Base-by-base conservation (phyloP, 2,329 filamentous ascomycete genomes). In the Ophiostoma tasmaniense region DNA sequence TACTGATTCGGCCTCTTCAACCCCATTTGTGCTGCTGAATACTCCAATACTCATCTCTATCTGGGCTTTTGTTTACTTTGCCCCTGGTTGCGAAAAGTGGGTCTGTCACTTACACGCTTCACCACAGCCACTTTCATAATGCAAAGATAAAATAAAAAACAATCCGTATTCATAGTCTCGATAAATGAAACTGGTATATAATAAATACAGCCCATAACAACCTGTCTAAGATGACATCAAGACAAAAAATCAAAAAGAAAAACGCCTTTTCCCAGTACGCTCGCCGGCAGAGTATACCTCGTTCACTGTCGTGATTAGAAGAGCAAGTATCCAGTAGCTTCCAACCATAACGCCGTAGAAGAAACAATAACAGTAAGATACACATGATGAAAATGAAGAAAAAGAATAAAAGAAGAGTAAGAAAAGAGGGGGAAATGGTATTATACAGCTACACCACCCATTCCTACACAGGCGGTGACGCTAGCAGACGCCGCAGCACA, bases 401-500 rank as follows among this genome's bases (percentile, higher is more conserved):
- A 59, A 22, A 20, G 13, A 55, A 59, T 2, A 66, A 66, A n/a
- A 55, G 5, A n/a, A 10, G 5, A 39, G 13, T 4, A 64, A 61
- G 30, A 35, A 11, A 55, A 30, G 17, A 62, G 20, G 28, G 7
- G 35, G 33, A 61, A 45, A 59, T 5, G 0, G 37, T 39, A 39
- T 39, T 39, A 39, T 39, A 39, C 37, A 39, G 37, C 50, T 66
- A 45, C 11, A 2, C n/a, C 6, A 11, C 50, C 22, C 8, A 11
- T 4, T 11, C 5, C 33, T 66, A 69, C 7, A 52, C 39, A 0
- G 39, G 68, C 17, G 68, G 39, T 3, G 68, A 65, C 3, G 65
- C 68, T 20, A 69, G 59, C 2, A 69, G 52, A 37, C 68, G 17
- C 1, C 65, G 65, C 22, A 69, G 42, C 5, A 69, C 68, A 17